Percentiles rank a stretch among this genome's conserved stretches.
These are phyloP conservation scores for Dichotomopilus funicola DNA, from an alignment of 2,329 filamentous ascomycete genomes.

Conservation along the genomic window DNA sequence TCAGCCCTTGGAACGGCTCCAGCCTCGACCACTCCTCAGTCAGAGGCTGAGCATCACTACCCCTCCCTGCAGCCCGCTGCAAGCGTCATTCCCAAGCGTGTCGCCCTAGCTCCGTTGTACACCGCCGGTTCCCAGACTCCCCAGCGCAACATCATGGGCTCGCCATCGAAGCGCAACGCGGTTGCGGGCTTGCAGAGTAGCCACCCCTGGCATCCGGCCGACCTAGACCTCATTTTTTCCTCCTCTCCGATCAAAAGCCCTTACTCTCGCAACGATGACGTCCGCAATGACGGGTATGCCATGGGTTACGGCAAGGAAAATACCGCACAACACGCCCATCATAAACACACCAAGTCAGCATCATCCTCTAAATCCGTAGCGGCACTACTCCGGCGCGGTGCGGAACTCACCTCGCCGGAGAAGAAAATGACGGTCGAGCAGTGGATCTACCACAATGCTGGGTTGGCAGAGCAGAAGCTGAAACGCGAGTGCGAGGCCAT, in stretches of 20 bases:
- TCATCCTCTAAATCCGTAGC: conserved; percentile 26
- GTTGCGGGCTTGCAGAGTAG: conserved; percentile 51
- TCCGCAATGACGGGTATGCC: conserved; percentile 40
- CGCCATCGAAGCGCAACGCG: conserved; percentile 56
- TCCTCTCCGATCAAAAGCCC: conserved; percentile 22
- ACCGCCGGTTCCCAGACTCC: conserved; percentile 43
- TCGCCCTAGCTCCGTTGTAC: conserved; percentile 40
- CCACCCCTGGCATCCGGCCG: conserved; percentile 63
- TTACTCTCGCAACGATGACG: conserved; percentile 29
- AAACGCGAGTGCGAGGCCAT: conserved; percentile 75
- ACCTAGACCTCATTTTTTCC: conserved; percentile 66
- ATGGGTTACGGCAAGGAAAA: not conserved
- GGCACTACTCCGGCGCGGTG: conserved; percentile 47
- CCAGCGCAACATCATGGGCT: conserved; percentile 31
- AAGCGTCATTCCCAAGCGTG: conserved; percentile 33
- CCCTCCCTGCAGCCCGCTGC: conserved; percentile 52
- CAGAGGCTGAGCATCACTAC: conserved; percentile 72
- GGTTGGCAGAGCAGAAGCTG: conserved; percentile 70
- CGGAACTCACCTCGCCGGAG: conserved; percentile 65
- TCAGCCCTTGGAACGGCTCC: conserved; percentile 49
- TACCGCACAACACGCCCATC: too few relatives aligned
- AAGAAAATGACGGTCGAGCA: conserved; percentile 89
- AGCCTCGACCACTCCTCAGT: conserved; percentile 57
- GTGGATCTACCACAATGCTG: conserved; percentile 81
- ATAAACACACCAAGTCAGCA: too few relatives aligned